A percentile compares a stretch with the other conserved stretches of the same genome.
These are phyloP conservation scores for Pythium scleroteichum DNA, from an alignment of 352 stramenopile genomes.

Conservation along the genomic window DNA sequence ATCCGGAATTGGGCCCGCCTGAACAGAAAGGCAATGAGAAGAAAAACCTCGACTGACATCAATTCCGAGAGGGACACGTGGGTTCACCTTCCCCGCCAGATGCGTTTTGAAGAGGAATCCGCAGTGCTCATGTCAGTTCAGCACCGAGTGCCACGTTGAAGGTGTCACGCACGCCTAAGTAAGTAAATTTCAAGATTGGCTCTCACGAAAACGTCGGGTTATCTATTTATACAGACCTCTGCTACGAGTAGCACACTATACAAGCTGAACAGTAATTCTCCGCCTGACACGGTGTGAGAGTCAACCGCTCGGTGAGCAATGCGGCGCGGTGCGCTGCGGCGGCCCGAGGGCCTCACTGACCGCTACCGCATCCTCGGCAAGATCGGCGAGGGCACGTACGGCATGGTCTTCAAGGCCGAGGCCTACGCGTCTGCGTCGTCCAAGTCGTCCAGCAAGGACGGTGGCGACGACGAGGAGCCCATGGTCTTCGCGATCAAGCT, in stretches of 20 bases:
- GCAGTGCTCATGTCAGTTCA: neutral
- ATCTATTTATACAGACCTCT: conserved; percentile 1
- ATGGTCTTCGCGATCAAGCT: conserved; percentile 89
- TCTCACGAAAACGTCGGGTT: neutral
- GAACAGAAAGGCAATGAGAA: too few species aligned
- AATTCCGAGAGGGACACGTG: neutral
- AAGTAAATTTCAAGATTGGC: neutral
- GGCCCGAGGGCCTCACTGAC: conserved; percentile 73
- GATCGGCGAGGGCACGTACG: conserved; percentile 89
- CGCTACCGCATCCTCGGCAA: conserved; percentile 87
- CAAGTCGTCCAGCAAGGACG: conserved; percentile 18
- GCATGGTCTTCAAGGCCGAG: conserved; percentile 89
- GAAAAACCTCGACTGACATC: neutral
- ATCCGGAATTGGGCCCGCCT: neutral
- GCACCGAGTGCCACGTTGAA: conserved; percentile 25
- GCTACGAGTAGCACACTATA: conserved; percentile 1
- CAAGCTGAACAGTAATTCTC: conserved; percentile 8
- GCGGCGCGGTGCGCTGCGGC: conserved; percentile 59
- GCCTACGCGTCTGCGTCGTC: conserved; percentile 40
- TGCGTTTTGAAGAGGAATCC: neutral
- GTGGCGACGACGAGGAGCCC: conserved; percentile 65
- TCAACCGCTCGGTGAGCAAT: conserved; percentile 29
- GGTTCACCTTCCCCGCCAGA: neutral
- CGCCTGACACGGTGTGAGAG: neutral
- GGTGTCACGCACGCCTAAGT: conserved; percentile 24